Percentiles rank a stretch among this genome's conserved stretches.
These are phyloP conservation scores for Populus alba DNA, from an alignment of 345 rosid genomes.

Conservation along the genomic window DNA sequence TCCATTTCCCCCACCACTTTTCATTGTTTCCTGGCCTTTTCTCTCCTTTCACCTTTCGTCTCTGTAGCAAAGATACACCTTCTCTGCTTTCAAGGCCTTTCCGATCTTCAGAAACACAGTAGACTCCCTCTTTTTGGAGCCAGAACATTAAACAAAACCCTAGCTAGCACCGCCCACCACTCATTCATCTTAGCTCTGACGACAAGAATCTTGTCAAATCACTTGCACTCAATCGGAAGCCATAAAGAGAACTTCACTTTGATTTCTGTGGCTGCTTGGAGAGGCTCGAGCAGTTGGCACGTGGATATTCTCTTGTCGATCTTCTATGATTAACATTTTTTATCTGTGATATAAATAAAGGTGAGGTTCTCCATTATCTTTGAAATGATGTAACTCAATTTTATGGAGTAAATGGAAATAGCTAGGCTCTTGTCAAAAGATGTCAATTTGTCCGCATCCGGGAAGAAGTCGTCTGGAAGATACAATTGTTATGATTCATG, in stretches of 20 bases:
- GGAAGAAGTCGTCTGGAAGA: neutral
- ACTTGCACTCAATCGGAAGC: neutral
- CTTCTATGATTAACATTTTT: too few species aligned
- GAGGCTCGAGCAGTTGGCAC: neutral
- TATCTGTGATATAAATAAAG: neutral
- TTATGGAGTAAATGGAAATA: neutral
- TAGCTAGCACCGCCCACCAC: neutral
- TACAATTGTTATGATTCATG: neutral
- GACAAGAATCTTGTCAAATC: constrained; percentile 14
- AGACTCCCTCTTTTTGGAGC: neutral
- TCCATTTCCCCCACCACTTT: neutral
- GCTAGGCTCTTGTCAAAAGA: neutral
- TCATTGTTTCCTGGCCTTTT: constrained; percentile 20
- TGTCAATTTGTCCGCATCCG: neutral
- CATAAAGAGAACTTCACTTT: neutral
- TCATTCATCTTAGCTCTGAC: neutral
- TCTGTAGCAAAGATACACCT: neutral
- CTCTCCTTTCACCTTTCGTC: neutral
- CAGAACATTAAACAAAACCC: neutral
- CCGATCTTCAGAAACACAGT: neutral
- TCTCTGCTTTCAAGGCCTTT: neutral
- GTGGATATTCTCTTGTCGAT: neutral
- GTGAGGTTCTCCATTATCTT: neutral
- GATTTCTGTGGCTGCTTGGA: neutral
- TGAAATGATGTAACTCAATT: neutral